phyloP scores from a whole-genome alignment of 2,329 filamentous ascomycete genomes.

The Neocatenulostroma microsporum region DNA sequence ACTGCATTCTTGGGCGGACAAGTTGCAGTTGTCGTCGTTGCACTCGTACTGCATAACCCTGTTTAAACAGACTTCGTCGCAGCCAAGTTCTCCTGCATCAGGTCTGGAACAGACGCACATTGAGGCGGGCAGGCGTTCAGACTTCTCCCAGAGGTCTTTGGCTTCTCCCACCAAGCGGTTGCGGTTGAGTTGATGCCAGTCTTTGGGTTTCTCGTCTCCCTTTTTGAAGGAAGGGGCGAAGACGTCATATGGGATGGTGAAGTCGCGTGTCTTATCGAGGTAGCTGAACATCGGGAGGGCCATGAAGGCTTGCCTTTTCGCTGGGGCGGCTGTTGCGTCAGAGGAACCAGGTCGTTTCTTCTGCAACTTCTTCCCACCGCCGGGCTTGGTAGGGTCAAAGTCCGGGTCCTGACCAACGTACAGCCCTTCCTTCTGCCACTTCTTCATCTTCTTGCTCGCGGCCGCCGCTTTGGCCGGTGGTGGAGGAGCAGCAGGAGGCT shows the following conservation, averaged over 20 bases:
- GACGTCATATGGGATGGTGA: conserved; percentile 81
- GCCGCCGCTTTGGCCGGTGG: conserved; percentile 22
- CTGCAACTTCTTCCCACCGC: conserved; percentile 42
- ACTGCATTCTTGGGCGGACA: conserved; percentile 64
- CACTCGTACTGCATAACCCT: conserved; percentile 97
- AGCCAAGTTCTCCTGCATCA: conserved; percentile 57
- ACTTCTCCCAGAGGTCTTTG: conserved; percentile 28
- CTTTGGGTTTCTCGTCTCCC: conserved; percentile 82
- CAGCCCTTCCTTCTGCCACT: conserved; percentile 73
- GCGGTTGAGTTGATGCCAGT: conserved; percentile 86
- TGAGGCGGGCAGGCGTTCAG: conserved; percentile 23
- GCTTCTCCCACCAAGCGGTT: conserved; percentile 64
- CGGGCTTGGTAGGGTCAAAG: conserved; percentile 31
- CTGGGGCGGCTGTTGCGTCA: background rate
- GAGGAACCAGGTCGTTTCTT: conserved; percentile 27
- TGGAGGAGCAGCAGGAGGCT: conserved; percentile 14
- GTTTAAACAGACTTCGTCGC: conserved; percentile 86
- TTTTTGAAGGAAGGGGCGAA: conserved; percentile 68
- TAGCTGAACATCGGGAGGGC: conserved; percentile 31
- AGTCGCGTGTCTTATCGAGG: conserved; percentile 61
- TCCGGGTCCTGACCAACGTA: conserved; percentile 69
- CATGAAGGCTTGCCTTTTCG: conserved; percentile 48
- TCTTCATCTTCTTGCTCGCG: conserved; percentile 51
- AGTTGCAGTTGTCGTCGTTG: conserved; percentile 77
- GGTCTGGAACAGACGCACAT: conserved; percentile 61